Evolutionary conservation across 192 early-diverging fungal genomes (phyloP).

Genomic region (Backusella sp.): DNA sequence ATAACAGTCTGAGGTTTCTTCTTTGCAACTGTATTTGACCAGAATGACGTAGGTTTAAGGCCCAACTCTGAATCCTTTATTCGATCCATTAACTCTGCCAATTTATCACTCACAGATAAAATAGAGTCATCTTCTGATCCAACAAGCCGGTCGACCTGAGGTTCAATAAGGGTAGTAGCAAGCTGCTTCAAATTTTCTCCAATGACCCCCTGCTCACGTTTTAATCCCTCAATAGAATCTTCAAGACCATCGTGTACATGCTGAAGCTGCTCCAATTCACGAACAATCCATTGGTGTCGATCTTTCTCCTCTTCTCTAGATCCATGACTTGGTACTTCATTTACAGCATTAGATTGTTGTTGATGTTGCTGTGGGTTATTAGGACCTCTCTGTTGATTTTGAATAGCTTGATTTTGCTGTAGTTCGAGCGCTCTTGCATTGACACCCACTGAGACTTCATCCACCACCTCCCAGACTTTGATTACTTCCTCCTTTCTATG

Average conservation of each 20-base stretch:
- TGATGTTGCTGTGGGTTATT: conserved; percentile 21
- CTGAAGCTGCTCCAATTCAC: conserved; percentile 49
- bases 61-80: conserved; percentile 24
- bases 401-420: conserved; percentile 5
- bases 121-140: conserved; percentile 35
- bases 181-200: conserved; percentile 37
- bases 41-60: neutral
- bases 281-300: conserved; percentile 41
- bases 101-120: conserved; percentile 30
- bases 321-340: conserved; percentile 7
- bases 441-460: conserved; percentile 40
- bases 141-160: conserved; percentile 30
- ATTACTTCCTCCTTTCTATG: conserved; percentile 48
- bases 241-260: conserved; percentile 41
- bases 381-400: neutral
- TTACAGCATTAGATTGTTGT: conserved; percentile 4
- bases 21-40: neutral
- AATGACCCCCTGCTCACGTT: conserved; percentile 45
- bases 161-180: conserved; percentile 36
- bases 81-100: conserved; percentile 36
- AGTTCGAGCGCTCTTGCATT: neutral
- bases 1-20: neutral
- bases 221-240: conserved; percentile 44
- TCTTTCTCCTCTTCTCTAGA: conserved; percentile 34
- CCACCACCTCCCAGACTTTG: conserved; percentile 54